Percentiles rank a stretch among this genome's conserved stretches.
Evolutionary conservation across 257 asterid species (phyloP).

Genomic region (Solanum acaule): DNA sequence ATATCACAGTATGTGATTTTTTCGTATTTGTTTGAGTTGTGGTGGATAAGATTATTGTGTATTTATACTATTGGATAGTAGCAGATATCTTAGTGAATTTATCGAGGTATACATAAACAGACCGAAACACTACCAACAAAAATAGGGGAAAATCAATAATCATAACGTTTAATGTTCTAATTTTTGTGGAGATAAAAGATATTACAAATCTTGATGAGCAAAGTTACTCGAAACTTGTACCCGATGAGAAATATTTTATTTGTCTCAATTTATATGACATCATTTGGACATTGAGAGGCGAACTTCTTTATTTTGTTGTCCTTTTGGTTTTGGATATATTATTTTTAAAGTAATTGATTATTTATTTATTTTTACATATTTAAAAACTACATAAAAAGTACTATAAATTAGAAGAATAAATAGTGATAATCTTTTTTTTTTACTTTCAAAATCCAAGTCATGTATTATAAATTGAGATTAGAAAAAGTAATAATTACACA

Average conservation of each 20-base stretch:
- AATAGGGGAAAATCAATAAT: not conserved
- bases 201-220: not conserved
- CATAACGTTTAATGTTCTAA: not conserved
- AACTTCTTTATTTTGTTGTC: not conserved
- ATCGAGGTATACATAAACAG: not conserved
- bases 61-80: not conserved
- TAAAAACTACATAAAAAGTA: not conserved
- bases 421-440: not conserved
- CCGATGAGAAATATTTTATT: rapidly evolving
- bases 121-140: not conserved
- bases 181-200: not conserved
- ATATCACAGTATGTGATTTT: not conserved
- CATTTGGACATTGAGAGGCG: not conserved
- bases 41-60: not conserved
- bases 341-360: not conserved
- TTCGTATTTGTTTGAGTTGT: not conserved
- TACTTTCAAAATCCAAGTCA: not conserved
- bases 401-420: not conserved
- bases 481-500: not conserved
- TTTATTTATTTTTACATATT: not conserved
- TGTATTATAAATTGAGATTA: not conserved
- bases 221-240: not conserved
- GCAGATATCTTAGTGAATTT: not conserved
- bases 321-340: not conserved
- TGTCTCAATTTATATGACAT: not conserved